Evolutionary conservation across 2,329 filamentous ascomycete species (phyloP).

Genomic region (Eutypa lata): DNA sequence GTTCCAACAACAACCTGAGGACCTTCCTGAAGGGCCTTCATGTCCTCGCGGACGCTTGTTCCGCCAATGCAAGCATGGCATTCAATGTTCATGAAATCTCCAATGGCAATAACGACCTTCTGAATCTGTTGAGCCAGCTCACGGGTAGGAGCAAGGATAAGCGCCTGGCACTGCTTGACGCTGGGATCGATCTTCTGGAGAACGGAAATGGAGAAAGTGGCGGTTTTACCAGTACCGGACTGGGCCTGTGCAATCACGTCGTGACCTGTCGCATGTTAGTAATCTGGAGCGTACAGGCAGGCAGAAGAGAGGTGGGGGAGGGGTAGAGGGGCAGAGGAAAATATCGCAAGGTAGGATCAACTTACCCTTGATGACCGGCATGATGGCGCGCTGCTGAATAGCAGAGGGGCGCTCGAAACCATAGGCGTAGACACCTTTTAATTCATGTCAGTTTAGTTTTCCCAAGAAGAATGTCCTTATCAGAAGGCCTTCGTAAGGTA

Average conservation of each 20-base stretch:
- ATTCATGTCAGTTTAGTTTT: background rate
- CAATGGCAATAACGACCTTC: constrained; percentile 97
- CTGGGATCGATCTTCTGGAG: constrained; percentile 97
- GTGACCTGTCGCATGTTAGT: constrained; percentile 58
- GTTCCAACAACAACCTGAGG: constrained; percentile 98
- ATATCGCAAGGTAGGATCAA: constrained; percentile 13
- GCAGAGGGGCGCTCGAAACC: constrained; percentile 99
- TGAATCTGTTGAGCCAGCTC: constrained; percentile 99
- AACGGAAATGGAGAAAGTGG: constrained; percentile 98
- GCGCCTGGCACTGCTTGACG: constrained; percentile 94
- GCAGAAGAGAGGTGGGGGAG: background rate
- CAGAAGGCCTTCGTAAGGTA: too few species aligned
- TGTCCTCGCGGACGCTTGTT: constrained; percentile 96
- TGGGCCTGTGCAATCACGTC: constrained; percentile 99
- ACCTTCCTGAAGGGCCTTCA: constrained; percentile 94
- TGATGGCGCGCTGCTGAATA: constrained; percentile 99
- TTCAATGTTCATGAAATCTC: constrained; percentile 99
- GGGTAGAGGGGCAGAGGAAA: background rate
- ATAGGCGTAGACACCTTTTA: constrained; percentile 89
- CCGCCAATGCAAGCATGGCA: constrained; percentile 99
- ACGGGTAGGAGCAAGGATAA: constrained; percentile 96
- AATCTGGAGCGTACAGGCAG: constrained; percentile 9
- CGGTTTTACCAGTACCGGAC: constrained; percentile 99
- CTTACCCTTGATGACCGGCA: constrained; percentile 99
- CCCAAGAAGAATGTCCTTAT: background rate